Evolutionary conservation across 2,329 filamentous ascomycete species (phyloP).

Genomic region (Trichoderma sp.): DNA sequence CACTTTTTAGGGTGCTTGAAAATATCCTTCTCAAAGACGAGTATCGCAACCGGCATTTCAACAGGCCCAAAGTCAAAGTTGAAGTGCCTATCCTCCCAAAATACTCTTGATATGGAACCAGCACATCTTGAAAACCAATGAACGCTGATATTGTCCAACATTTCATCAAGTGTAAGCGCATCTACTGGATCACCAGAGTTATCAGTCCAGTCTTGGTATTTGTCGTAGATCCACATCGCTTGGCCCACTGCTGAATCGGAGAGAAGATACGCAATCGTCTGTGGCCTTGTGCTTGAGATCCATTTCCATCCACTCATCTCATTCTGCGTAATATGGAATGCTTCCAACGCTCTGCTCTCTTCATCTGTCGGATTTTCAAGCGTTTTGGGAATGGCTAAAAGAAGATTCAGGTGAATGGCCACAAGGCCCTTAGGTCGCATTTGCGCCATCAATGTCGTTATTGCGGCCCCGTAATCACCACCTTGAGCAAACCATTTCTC

Average conservation of each 20-base stretch:
- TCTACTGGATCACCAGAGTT: neutral
- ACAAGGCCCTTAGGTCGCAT: neutral
- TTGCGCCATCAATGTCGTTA: neutral
- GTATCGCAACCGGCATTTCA: neutral
- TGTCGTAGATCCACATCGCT: neutral
- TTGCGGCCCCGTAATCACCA: neutral
- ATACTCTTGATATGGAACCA: neutral
- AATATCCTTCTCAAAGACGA: neutral
- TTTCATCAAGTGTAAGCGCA: neutral
- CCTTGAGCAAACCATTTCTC: neutral
- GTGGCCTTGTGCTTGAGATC: neutral
- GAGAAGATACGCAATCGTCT: neutral
- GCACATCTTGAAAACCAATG: neutral
- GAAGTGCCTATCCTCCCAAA: neutral
- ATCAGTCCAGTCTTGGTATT: neutral
- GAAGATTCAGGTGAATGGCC: neutral
- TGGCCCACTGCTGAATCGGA: neutral
- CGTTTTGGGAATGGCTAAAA: neutral
- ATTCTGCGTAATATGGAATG: neutral
- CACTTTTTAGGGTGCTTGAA: neutral
- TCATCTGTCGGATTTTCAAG: neutral
- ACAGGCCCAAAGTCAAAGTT: neutral
- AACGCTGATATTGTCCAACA: neutral
- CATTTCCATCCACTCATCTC: neutral
- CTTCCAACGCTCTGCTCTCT: neutral